phyloP scores from a whole-genome alignment of 768 basidiomycete species.

The Suillus tomentosus region DNA sequence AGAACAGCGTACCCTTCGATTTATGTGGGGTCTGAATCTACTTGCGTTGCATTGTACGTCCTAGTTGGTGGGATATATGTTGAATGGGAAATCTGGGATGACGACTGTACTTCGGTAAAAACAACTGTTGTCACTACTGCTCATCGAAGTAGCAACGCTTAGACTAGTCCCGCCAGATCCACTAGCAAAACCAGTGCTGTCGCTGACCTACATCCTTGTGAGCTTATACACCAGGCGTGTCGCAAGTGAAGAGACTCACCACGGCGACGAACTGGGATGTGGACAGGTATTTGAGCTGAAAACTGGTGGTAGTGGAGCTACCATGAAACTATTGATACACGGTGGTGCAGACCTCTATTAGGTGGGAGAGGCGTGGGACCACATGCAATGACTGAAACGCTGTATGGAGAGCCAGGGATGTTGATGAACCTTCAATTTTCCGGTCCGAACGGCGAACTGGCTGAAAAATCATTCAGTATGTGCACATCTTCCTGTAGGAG shows the following conservation, averaged over 20 bases:
- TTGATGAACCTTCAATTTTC: too few relatives aligned
- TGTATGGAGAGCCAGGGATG: slow-evolving; percentile 66
- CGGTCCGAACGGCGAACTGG: too few relatives aligned
- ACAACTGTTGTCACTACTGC: slow-evolving; percentile 57
- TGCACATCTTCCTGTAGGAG: too few relatives aligned
- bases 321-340: slow-evolving; percentile 54
- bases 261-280: slow-evolving; percentile 77
- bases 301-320: slow-evolving; percentile 41
- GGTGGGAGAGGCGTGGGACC: slow-evolving; percentile 61
- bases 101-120: slow-evolving; percentile 53
- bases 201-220: slow-evolving; percentile 49
- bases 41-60: slow-evolving; percentile 64
- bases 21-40: slow-evolving; percentile 55
- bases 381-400: slow-evolving; percentile 64
- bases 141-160: slow-evolving; percentile 59
- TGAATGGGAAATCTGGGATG: slow-evolving; percentile 57
- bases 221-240: not conserved
- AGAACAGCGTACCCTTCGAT: slow-evolving; percentile 52
- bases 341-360: slow-evolving; percentile 67
- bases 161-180: slow-evolving; percentile 77
- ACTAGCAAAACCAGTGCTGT: slow-evolving; percentile 58
- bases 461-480: too few relatives aligned
- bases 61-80: slow-evolving; percentile 60
- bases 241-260: slow-evolving; percentile 45
- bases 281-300: slow-evolving; percentile 64